Base-by-base conservation (phyloP, 345 rosid genomes). In the Erucastrum elatum region DNA sequence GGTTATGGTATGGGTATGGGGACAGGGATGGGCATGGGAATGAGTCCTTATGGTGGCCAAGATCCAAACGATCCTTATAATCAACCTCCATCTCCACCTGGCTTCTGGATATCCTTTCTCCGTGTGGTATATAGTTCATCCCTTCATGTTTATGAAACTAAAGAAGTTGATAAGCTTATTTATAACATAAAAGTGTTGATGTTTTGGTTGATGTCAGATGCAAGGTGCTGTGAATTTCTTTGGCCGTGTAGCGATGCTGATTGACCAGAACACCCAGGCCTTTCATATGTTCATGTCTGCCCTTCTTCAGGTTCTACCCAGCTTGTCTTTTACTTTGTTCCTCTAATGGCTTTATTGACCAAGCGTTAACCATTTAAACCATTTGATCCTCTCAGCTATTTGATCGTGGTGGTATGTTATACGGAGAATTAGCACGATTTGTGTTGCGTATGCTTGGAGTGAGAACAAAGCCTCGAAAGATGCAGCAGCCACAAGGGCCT, bases 61-160 rank as follows among this genome's bases (percentile, higher is more conserved):
- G 98, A 91, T 86, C 97, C 94, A 3, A 94, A 92, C 60, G 87
- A 93, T 83, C 98, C 98, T 59, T 87, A 70, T 80, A 94, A 91
- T 60, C 85, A 81, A 76, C 97, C 98, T 30, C 75, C 98, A 21
- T 87, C 96, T 68, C 97, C 98, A n/a, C 99, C 99, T 7, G 90
- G 99, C 66, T 93, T 95, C 77, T 95, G 99, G 99, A 87, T 95
- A 66, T 93, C 98, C 71, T 93, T 95, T 80, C 93, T 93, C 64
- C 88, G 81, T 4, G 96, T 93, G 94, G 99, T 95, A 83, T 95
- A 83, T 64, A 27, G 1, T 76, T 65, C 74, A 65, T 17, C 30
- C 27, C 66, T 30, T 64, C 72, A 59, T 75, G 65, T 10, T 60
- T 15, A 6, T 33, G 46, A 34, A 13, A 49, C 41, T 61, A 49